phyloP scores from a whole-genome alignment of 371 early-diverging fungal species.

The Mucor racemosus region DNA sequence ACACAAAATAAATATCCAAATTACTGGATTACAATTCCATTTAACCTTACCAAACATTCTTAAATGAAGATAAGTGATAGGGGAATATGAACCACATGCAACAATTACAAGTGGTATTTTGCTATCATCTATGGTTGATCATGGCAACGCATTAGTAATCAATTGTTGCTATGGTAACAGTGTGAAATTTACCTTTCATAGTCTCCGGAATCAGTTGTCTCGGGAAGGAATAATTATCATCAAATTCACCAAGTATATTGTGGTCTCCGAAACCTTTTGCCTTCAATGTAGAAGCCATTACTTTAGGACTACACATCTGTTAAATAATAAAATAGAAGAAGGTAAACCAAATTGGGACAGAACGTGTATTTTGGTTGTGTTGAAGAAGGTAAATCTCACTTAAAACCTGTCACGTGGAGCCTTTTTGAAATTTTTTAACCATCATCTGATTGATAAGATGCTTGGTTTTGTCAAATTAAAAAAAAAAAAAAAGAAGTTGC shows the following conservation, averaged over 20 bases:
- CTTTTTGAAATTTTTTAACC: neutral
- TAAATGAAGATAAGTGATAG: constrained; percentile 95
- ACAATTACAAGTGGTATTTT: constrained; percentile 93
- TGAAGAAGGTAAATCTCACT: neutral
- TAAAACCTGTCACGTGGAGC: constrained; percentile 6
- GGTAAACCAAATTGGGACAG: neutral
- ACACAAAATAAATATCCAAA: neutral
- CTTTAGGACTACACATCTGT: constrained; percentile 34
- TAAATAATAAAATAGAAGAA: constrained; percentile 4
- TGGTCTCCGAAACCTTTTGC: constrained; percentile 15
- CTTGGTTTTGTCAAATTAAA: neutral
- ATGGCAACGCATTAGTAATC: neutral
- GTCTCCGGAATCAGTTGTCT: constrained; percentile 35
- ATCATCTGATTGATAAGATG: neutral
- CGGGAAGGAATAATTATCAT: constrained; percentile 41
- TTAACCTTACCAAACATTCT: constrained; percentile 92
- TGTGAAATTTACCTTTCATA: constrained; percentile 34
- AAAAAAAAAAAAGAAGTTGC: too few species aligned
- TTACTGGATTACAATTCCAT: neutral
- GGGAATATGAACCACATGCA: constrained; percentile 97
- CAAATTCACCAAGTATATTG: constrained; percentile 19
- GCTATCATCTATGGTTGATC: constrained; percentile 62
- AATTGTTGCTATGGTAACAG: neutral
- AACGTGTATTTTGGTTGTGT: neutral
- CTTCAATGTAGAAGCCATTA: constrained; percentile 30